Conservation (phyloP, 2,329 filamentous ascomycete genomes). For the Rhynchosporium agropyri region DNA sequence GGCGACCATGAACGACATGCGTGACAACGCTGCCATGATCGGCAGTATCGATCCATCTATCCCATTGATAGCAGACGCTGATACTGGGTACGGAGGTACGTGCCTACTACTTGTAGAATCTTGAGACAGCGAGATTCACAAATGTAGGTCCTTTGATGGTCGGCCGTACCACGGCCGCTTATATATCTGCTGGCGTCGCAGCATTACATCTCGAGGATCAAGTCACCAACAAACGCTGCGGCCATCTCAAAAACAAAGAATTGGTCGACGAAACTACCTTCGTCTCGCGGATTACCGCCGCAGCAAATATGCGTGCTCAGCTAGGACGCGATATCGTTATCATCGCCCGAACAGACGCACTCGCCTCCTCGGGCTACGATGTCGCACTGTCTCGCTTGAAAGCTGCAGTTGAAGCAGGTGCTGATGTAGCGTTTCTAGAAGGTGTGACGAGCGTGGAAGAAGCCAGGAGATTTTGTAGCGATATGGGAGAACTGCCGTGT, state of each 20-base stretch:
- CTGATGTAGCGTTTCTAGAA: slow-evolving; percentile 63
- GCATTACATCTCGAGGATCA: slow-evolving; percentile 65
- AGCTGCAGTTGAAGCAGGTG: slow-evolving; percentile 55
- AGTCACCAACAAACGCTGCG: slow-evolving; percentile 64
- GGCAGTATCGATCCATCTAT: slow-evolving; percentile 53
- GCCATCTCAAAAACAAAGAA: slow-evolving; percentile 62
- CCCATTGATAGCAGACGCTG: slow-evolving; percentile 55
- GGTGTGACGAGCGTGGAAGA: slow-evolving; percentile 56
- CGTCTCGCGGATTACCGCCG: slow-evolving; percentile 56
- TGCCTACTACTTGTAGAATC: not conserved
- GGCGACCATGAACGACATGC: slow-evolving; percentile 54
- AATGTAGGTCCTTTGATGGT: slow-evolving; percentile 47
- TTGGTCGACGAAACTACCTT: slow-evolving; percentile 50
- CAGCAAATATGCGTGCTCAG: slow-evolving; percentile 52
- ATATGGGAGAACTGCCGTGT: slow-evolving; percentile 42
- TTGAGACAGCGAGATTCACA: slow-evolving; percentile 19
- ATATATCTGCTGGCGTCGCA: slow-evolving; percentile 57
- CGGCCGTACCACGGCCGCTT: slow-evolving; percentile 53
- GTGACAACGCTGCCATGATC: slow-evolving; percentile 55
- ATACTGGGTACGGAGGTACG: slow-evolving; percentile 48
- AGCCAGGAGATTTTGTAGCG: slow-evolving; percentile 48
- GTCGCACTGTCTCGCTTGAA: slow-evolving; percentile 54
- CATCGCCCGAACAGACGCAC: slow-evolving; percentile 64
- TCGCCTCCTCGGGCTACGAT: slow-evolving; percentile 59
- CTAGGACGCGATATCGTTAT: slow-evolving; percentile 60